Conservation (phyloP, 116 monocot genomes). For the Zostera marina region DNA sequence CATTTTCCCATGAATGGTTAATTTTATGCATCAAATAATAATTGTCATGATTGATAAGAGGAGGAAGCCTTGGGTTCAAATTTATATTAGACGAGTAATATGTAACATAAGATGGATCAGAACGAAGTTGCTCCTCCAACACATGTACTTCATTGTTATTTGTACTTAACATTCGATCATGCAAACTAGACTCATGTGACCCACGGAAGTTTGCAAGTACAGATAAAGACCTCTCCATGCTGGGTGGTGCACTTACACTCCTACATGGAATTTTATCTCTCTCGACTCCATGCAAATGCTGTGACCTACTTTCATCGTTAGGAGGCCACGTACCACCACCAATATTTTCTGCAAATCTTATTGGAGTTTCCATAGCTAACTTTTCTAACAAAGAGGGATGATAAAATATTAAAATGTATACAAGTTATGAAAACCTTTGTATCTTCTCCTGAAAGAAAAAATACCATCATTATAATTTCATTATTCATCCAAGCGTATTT, state of each 20-base stretch:
- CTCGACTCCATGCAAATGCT: slow-evolving; percentile 23
- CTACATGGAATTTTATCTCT: slow-evolving; percentile 34
- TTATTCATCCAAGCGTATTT: no score
- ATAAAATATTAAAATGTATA: no score
- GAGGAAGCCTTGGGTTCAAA: slow-evolving; percentile 87
- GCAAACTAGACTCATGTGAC: slow-evolving; percentile 14
- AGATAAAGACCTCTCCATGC: slow-evolving; percentile 68
- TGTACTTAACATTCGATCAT: slow-evolving; percentile 20
- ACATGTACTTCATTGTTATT: slow-evolving; percentile 21
- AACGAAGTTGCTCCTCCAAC: slow-evolving; percentile 54
- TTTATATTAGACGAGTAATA: slow-evolving; percentile 77
- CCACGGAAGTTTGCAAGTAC: slow-evolving; percentile 26
- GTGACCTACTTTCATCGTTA: slow-evolving; percentile 15
- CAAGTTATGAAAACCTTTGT: no score
- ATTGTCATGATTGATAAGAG: slow-evolving; percentile 48
- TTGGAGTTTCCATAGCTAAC: slow-evolving; percentile 66
- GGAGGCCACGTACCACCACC: slow-evolving; percentile 35
- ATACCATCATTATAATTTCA: no score
- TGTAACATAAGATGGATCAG: slow-evolving; percentile 58
- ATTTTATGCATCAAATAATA: slow-evolving; percentile 35
- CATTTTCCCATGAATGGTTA: slow-evolving; percentile 22
- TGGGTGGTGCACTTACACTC: slow-evolving; percentile 93
- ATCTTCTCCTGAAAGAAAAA: no score
- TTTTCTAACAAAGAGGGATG: background rate
- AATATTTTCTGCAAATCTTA: slow-evolving; percentile 34